A percentile compares a stretch with the other conserved stretches of the same genome.
These are phyloP conservation scores for Candida berthetii DNA, from an alignment of 805 yeast genomes.

Conservation along the genomic window DNA sequence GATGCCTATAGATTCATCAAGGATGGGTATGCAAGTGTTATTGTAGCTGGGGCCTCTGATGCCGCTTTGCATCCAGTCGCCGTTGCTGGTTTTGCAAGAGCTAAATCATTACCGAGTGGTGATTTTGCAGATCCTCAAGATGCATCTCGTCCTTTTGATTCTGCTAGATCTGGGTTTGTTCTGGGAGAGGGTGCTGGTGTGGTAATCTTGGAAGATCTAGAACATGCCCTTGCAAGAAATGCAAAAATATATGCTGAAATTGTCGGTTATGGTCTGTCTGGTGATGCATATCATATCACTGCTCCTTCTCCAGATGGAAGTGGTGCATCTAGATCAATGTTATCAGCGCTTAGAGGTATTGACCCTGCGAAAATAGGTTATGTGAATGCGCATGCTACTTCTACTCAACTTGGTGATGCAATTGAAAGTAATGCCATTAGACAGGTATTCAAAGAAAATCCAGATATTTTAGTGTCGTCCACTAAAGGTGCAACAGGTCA, in stretches of 20 bases:
- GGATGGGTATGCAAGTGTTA: conserved; percentile 76
- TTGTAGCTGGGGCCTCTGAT: conserved; percentile 95
- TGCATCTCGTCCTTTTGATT: conserved; percentile 88
- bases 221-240: conserved; percentile 66
- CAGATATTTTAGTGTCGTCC: conserved; percentile 55
- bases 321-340: conserved; percentile 85
- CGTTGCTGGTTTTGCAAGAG: conserved; percentile 86
- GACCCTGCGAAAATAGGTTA: conserved; percentile 53
- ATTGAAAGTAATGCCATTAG: conserved; percentile 80
- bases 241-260: conserved; percentile 74
- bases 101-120: conserved; percentile 67
- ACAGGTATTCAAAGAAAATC: conserved; percentile 36
- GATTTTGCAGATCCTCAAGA: conserved; percentile 53
- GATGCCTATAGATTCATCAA: conserved; percentile 82
- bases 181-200: conserved; percentile 92
- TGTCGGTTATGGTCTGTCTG: conserved; percentile 83
- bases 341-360: conserved; percentile 54
- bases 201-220: conserved; percentile 66
- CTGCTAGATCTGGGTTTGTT: conserved; percentile 76
- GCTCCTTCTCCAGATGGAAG: conserved; percentile 80
- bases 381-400: conserved; percentile 95
- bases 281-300: conserved; percentile 91
- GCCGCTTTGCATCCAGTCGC: conserved; percentile 82
- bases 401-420: conserved; percentile 82
- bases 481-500: conserved; percentile 95